These are phyloP conservation scores for Neurospora crassa DNA, from an alignment of 2,329 filamentous ascomycete species.

Conservation along the genomic window DNA sequence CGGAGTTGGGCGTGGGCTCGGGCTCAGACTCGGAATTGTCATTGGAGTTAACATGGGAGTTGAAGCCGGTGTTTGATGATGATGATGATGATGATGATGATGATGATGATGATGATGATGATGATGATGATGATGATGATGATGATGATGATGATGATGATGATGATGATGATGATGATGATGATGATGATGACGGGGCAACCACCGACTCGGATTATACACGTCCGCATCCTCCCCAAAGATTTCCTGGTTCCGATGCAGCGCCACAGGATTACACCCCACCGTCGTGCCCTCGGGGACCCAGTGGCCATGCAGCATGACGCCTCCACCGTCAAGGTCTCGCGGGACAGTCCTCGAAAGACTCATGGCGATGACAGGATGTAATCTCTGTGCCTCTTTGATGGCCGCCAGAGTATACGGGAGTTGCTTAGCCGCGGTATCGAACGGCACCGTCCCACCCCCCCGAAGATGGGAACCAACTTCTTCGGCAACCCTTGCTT, in stretches of 20 bases:
- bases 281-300: conserved; percentile 38
- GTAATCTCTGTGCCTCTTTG: conserved; percentile 40
- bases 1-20: too few species aligned
- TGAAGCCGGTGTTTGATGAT: too few species aligned
- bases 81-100: too few species aligned
- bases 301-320: conserved; percentile 26
- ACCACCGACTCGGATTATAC: conserved; percentile 40
- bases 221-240: conserved; percentile 36
- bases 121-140: too few species aligned
- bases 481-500: conserved; percentile 22
- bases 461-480: conserved; percentile 13
- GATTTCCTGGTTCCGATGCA: conserved; percentile 40
- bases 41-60: too few species aligned
- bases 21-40: too few species aligned
- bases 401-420: conserved; percentile 34
- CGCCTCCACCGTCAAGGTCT: background rate
- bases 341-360: conserved; percentile 35
- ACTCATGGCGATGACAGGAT: conserved; percentile 43
- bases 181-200: too few species aligned
- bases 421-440: conserved; percentile 18
- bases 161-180: too few species aligned
- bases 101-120: too few species aligned
- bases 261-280: conserved; percentile 38
- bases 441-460: background rate
- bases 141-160: too few species aligned